These are phyloP conservation scores for Phyllosticta ampelicida DNA, from an alignment of 2,329 filamentous ascomycete species.

Conservation along the genomic window DNA sequence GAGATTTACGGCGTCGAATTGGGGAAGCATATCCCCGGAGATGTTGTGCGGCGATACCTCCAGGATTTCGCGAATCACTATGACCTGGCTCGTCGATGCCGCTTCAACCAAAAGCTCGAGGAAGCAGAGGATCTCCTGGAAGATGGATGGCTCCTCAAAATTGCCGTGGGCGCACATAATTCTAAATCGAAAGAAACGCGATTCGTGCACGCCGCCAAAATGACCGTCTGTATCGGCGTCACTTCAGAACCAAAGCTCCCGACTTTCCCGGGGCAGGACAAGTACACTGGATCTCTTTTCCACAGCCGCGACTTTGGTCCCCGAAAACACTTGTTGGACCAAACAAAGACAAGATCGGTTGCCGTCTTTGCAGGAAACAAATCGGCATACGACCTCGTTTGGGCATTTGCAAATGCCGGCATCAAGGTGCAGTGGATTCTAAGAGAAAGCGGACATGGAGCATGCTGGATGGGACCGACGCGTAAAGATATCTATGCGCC, in stretches of 20 bases:
- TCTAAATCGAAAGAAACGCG: background rate
- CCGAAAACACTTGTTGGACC: background rate
- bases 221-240: constrained; percentile 52
- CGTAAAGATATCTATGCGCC: constrained; percentile 21
- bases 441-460: constrained; percentile 45
- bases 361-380: constrained; percentile 52
- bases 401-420: constrained; percentile 39
- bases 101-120: constrained; percentile 41
- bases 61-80: constrained; percentile 37
- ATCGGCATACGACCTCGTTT: constrained; percentile 53
- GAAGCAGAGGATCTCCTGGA: constrained; percentile 33
- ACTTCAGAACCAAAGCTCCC: constrained; percentile 49
- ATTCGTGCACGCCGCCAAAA: constrained; percentile 31
- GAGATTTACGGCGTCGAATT: constrained; percentile 22
- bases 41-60: constrained; percentile 48
- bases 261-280: constrained; percentile 36
- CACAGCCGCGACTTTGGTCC: constrained; percentile 45
- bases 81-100: constrained; percentile 39
- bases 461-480: constrained; percentile 48
- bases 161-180: background rate
- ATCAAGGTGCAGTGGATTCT: constrained; percentile 42
- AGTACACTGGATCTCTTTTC: constrained; percentile 44
- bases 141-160: constrained; percentile 22
- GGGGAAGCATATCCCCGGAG: constrained; percentile 50
- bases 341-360: constrained; percentile 18